phyloP scores from a whole-genome alignment of 202 grass and related monocot species.

The Elaeis oleifera region DNA sequence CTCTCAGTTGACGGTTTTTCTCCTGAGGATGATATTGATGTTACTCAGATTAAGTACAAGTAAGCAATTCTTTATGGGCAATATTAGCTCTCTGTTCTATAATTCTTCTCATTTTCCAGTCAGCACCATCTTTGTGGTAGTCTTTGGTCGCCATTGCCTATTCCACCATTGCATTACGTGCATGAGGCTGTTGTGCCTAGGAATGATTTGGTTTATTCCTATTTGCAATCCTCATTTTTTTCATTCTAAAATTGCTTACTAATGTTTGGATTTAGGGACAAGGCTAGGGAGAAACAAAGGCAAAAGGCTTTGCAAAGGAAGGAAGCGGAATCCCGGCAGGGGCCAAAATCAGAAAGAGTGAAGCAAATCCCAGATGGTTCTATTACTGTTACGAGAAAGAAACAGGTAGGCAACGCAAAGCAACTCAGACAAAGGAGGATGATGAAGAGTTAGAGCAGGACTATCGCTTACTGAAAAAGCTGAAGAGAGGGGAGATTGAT shows the following conservation, averaged over 20 bases:
- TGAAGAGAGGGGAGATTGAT: slow-evolving; percentile 70
- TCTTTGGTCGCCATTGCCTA: no score
- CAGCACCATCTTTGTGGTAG: no score
- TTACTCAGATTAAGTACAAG: slow-evolving; percentile 91
- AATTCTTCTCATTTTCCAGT: no score
- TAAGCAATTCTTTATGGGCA: slow-evolving; percentile 31
- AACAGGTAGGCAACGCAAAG: slow-evolving; percentile 62
- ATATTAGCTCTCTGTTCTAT: no score
- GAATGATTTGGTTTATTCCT: not conserved
- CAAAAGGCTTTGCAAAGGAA: slow-evolving; percentile 72
- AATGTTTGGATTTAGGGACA: slow-evolving; percentile 42
- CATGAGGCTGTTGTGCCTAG: no score
- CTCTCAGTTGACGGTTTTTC: slow-evolving; percentile 75
- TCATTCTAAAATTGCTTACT: not conserved
- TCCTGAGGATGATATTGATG: slow-evolving; percentile 40
- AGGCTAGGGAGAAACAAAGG: slow-evolving; percentile 76
- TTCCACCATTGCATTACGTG: no score
- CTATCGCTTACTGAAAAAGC: slow-evolving; percentile 78
- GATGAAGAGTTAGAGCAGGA: slow-evolving; percentile 72
- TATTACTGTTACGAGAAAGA: slow-evolving; percentile 37
- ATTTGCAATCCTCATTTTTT: not conserved
- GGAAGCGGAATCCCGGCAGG: slow-evolving; percentile 42
- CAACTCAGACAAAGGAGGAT: slow-evolving; percentile 86
- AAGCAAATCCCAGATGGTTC: slow-evolving; percentile 17
- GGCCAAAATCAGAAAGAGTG: slow-evolving; percentile 38